Evolutionary conservation across 768 basidiomycete genomes (phyloP), one percentile per base, ranked within the genome.

Genomic region (Fibroporia radiculosa): DNA sequence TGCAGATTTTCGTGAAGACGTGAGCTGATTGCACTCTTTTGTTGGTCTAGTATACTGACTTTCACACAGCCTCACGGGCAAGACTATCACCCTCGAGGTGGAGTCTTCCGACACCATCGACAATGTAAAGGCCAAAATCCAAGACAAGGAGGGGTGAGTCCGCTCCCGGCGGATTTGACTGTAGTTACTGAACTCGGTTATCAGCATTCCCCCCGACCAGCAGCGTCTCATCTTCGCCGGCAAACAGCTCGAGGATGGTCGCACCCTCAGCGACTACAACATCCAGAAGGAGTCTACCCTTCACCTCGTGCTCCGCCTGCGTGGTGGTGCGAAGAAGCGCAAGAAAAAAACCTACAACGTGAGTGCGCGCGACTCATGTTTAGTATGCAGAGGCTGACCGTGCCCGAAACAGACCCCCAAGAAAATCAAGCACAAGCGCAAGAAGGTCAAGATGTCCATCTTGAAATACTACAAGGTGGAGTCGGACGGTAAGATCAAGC

Each of bases 271-370:
- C 64, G 90, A 92, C 73, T 93, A 93, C 70, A 93, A 95, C 75
- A 95, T 99, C 63, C 96, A 98, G 73, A 97, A 97, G 78, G 95
- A 98, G 73, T 96, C 93, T 25, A 98, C 95, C 50, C 86, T 99
- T 48, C 95, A 98, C 70, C 68, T 98, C 55, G 95, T 98, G 54
- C 83, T 98, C 58, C 87, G 96, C 61, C 87, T 99, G 42, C 90
- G 93, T 71, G 96, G 96, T 77, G 96, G 96, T 79, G 92, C 83
- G 56, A 97, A 97, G 84, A 98, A 98, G 82, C 84, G 95, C 68
- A 98, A 98, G 84, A 99, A 98, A 80, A 98, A 98, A 80, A 93
- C 91, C 44, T 97, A 97, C 85, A 93, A 83, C 74, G 88, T 91
- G 39, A 40, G 84, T 72, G 2, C 22, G n/a, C n/a, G n/a, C n/a